Percentiles rank a stretch among this genome's conserved stretches.
These are phyloP conservation scores for Penicillium riverlandense DNA, from an alignment of 495 filamentous ascomycete species.

Conservation along the genomic window DNA sequence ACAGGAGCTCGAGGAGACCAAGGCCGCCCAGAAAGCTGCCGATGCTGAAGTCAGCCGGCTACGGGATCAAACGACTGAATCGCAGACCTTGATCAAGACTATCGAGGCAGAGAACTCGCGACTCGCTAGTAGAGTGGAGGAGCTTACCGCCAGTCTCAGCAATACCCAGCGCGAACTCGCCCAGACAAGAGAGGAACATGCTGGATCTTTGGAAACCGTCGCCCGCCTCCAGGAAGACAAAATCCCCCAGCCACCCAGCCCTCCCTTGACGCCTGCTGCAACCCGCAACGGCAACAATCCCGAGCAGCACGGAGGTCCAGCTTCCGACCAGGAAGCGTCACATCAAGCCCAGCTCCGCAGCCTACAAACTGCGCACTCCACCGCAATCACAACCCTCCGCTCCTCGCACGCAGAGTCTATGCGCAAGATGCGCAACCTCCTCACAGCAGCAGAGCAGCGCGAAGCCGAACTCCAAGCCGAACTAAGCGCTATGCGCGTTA, in stretches of 20 bases:
- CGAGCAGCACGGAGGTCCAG: constrained; percentile 2
- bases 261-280: constrained; percentile 19
- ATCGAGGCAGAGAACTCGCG: constrained; percentile 42
- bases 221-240: constrained; percentile 86
- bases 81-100: constrained; percentile 34
- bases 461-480: constrained; percentile 36
- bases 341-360: constrained; percentile 33
- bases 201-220: constrained; percentile 56
- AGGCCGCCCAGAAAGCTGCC: constrained; percentile 19
- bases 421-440: constrained; percentile 31
- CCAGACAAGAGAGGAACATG: constrained; percentile 28
- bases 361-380: constrained; percentile 32
- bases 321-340: constrained; percentile 21
- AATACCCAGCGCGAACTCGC: constrained; percentile 27
- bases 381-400: constrained; percentile 31
- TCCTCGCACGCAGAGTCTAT: constrained; percentile 37
- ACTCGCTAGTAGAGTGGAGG: constrained; percentile 24
- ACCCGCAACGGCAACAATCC: constrained; percentile 3
- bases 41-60: constrained; percentile 28
- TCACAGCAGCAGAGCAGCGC: constrained; percentile 34
- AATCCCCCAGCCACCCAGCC: constrained; percentile 24
- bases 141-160: constrained; percentile 27
- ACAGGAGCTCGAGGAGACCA: constrained; percentile 20
- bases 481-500: constrained; percentile 21
- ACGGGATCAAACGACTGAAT: constrained; percentile 33